Evolutionary conservation across 768 basidiomycete species (phyloP), one percentile per base, ranked within the genome.

Genomic region (Wakefieldia striispora): DNA sequence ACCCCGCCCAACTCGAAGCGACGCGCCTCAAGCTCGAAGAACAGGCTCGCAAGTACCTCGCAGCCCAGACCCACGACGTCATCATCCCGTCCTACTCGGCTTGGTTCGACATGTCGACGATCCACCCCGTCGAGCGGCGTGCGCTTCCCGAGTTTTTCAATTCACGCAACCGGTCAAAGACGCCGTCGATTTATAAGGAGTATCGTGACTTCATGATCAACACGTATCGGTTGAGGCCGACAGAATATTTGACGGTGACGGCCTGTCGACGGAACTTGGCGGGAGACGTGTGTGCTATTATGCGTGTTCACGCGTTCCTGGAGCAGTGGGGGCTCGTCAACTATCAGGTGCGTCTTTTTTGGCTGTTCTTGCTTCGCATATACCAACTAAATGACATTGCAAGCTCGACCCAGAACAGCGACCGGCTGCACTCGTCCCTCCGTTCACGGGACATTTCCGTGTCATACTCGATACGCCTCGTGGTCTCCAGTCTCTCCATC

Each of bases 141-240:
- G 89, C 92, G 1, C 75, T 99, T 24, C 97, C 97, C 29, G 97
- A 99, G 70, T 99, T 98, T 78, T 99, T 99, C 81, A 94, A 92
- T 66, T 90, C 89, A 39, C 79, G 92, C 45, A 97, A 98, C 68
- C 74, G 95, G 48, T 89, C 86, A 54, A 99, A 99, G 73, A 97
- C 95, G 2, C 95, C 97, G 0, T 78, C 90, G 17, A 93, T 97
- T 54, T 99, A 98, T 77, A 98, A 98, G 69, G 95, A 99, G 67
- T 99, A 99, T 63, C 84, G 97, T 52, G 95, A 99, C 76, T 99
- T 99, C 60, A 99, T 99, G 95, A 83, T 99, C 68, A 97, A 99
- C 73, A 94, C 97, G 1, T 98, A 97, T 70, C 79, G 97, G 43
- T 77, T 99, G 34, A 80, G 97, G 43, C 97, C 97, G 2, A 81